A percentile compares a stretch with the other conserved stretches of the same genome.
These are phyloP conservation scores for Moricandia moricandioides DNA, from an alignment of 345 rosid species.

Conservation along the genomic window DNA sequence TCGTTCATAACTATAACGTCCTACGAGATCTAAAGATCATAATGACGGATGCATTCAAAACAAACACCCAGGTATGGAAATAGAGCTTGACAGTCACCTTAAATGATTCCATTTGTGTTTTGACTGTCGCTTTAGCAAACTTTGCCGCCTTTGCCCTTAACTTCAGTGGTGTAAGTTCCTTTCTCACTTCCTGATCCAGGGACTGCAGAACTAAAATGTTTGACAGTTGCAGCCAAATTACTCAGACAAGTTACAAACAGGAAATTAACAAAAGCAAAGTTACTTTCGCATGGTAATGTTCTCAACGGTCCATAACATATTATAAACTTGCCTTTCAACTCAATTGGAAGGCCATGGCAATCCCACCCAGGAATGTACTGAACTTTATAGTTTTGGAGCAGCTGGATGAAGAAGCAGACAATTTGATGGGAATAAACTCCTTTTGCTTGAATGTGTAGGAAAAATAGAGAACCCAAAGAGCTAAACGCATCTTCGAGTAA, in stretches of 20 bases:
- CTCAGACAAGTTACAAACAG: slow-evolving; percentile 12
- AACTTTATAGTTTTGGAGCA: slow-evolving; percentile 87
- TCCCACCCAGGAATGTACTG: slow-evolving; percentile 93
- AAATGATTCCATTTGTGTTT: slow-evolving; percentile 91
- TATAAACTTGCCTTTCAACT: slow-evolving; percentile 75
- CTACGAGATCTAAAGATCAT: slow-evolving; percentile 1
- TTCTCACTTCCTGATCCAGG: slow-evolving; percentile 75
- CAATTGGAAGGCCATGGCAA: slow-evolving; percentile 98
- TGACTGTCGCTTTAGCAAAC: slow-evolving; percentile 89
- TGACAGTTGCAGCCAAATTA: slow-evolving; percentile 40
- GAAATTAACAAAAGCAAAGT: slow-evolving; percentile 5
- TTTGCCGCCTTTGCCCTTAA: slow-evolving; percentile 92
- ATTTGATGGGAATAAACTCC: slow-evolving; percentile 20
- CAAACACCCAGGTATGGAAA: not conserved
- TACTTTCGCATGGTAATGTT: slow-evolving; percentile 3
- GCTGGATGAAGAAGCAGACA: slow-evolving; percentile 44
- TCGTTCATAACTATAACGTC: not conserved
- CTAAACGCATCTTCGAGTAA: slow-evolving; percentile 2
- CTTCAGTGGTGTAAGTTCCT: slow-evolving; percentile 78
- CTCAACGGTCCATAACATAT: slow-evolving; percentile 11
- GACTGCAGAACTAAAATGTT: slow-evolving; percentile 87
- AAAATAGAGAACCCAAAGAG: not conserved
- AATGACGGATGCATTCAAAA: slow-evolving; percentile 5
- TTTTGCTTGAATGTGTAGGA: not conserved
- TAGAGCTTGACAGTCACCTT: slow-evolving; percentile 51